Base-by-base conservation (phyloP, 441 rosid species). In the Sinapis alba region DNA sequence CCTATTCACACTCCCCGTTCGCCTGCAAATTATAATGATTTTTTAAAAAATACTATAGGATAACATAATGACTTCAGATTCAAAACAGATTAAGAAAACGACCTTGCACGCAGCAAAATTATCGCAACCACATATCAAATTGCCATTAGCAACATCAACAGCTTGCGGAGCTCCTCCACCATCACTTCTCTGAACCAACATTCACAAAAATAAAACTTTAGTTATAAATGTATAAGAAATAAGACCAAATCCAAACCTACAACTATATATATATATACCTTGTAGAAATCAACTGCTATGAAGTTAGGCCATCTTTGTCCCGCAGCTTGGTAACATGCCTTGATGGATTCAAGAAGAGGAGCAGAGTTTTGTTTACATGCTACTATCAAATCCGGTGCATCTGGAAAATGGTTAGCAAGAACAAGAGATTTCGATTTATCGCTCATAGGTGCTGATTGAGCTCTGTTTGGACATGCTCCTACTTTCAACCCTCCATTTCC, bases 291-390 rank as follows among this genome's bases (percentile, higher is more conserved):
- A 1, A 87, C 89, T 3, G 94, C 90, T 27, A 89, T 80, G 86
- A 80, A 87, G 80, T 87, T 87, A 68, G 94, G 87, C 94, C 94
- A 87, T 21, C 90, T 73, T 19, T 87, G 81, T 7, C 88, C 89
- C 0, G 90, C 64, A 5, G 88, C 92, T 51, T 18, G 75, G 62
- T 81, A 73, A 72, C 90, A 89, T 7, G 90, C 78, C 67, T 71
- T 73, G 51, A 81, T 65, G 83, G 84, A 85, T 74, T 56, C 78
- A 21, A 78, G 74, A 62, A 87, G 80, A 53, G 92, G 83, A 78
- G 86, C 88, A 63, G 94, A 87, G 80, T 87, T 89, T 64, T 86
- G 53, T 64, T 75, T 84, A 82, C 94, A 89, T 30, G 94, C 90
- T 65, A 58, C 53, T 1, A 85, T 23, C 7, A 84, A 7, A 70